Base-by-base conservation (phyloP, 768 basidiomycete species). In the Mycena metata region DNA sequence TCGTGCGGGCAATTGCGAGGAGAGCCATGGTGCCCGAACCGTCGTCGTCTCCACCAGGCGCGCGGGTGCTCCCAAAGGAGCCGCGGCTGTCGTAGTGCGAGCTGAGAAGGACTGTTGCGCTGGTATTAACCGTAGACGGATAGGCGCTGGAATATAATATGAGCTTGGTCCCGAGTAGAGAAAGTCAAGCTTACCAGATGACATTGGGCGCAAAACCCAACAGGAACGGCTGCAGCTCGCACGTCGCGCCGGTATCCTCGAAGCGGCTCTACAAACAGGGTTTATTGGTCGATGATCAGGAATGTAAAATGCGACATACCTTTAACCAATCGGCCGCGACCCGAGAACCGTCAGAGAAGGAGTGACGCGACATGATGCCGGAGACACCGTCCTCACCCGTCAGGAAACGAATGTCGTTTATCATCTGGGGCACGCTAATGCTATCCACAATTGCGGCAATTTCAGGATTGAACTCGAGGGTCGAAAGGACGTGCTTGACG, bases 41-140 rank as follows among this genome's bases (percentile, higher is more conserved):
- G 70, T 88, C 85, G 59, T 87, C 87, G 60, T 88, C 79, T 46
- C 74, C 88, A 55, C 82, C 87, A 26, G 85, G 92, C 41, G 88
- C 91, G 39, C 91, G 85, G 16, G 84, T 84, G 69, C 83, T 88
- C 13, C 96, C 96, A 76, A 95, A 97, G 0, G 92, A 92, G 19
- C 96, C 96, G 42, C 96, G 91, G 50, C 92, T 94, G 76, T 98
- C 95, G 75, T 96, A 98, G 77, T 97, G 96, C 2, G 90, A 94
- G 64, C 91, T 91, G 58, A 97, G 81, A 54, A 98, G 82, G 47
- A 96, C 88, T 2, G 84, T 90, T 30, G 89, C 84, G 41, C 83
- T 88, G 3, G 89, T 89, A 42, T 90, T 82, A 49, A 80, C 81
- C n/a, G 81, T 79, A 9, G 88, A 78, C 3, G 82, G 60, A 72